A percentile compares a stretch with the other conserved stretches of the same genome.
Conservation (phyloP, 192 early-diverging fungal species). For the Coemansia sp. region DNA sequence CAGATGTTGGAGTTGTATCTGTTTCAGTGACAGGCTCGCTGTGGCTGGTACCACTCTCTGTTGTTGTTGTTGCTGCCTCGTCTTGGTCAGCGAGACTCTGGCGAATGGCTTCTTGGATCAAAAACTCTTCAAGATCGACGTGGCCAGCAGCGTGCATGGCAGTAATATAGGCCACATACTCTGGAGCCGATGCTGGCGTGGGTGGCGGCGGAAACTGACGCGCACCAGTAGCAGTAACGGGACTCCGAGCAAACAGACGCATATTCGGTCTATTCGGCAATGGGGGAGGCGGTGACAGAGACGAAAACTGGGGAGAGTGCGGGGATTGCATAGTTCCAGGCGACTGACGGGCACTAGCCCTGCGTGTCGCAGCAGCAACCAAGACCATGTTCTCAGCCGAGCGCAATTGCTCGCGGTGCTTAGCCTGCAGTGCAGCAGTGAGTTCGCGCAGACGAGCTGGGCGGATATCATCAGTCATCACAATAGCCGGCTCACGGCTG, state of each 20-base stretch:
- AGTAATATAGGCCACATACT: constrained; percentile 61
- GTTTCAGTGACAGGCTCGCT: neutral
- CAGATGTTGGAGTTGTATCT: neutral
- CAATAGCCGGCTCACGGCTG: constrained; percentile 57
- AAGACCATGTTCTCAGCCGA: constrained; percentile 39
- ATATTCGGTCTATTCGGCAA: neutral
- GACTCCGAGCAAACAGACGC: neutral
- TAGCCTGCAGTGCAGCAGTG: constrained; percentile 14
- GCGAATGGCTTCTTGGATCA: constrained; percentile 92
- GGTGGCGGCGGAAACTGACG: neutral
- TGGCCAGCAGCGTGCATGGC: constrained; percentile 74
- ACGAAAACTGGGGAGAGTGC: neutral
- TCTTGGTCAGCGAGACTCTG: constrained; percentile 69
- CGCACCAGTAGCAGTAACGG: neutral
- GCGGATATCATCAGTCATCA: constrained; percentile 61
- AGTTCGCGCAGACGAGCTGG: constrained; percentile 30
- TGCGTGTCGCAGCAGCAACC: constrained; percentile 42
- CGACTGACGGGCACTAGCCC: constrained; percentile 26
- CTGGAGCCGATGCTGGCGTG: constrained; percentile 20
- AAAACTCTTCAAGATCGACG: constrained; percentile 85
- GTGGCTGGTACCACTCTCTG: constrained; percentile 11
- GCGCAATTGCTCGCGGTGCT: constrained; percentile 25
- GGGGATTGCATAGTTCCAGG: neutral
- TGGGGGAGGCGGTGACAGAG: neutral
- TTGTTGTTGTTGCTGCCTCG: neutral